Base-by-base conservation (phyloP, 148 eudicot genomes). In the Vaccinium corymbosum region DNA sequence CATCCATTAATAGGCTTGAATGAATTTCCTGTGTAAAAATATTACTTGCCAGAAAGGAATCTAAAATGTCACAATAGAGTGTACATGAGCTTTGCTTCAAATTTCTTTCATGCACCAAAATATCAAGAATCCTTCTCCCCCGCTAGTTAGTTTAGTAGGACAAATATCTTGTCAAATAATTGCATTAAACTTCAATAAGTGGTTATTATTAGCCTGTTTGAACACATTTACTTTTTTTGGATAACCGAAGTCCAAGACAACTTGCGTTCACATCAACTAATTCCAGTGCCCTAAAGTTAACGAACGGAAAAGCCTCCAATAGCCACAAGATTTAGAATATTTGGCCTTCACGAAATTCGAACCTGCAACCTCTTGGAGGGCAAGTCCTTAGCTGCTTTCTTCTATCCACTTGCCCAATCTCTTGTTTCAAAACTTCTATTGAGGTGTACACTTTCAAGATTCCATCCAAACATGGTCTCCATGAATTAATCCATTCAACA, bases 131-230 rank as follows among this genome's bases (percentile, higher is more conserved):
- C 61, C 42, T 56, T 59, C 12, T 32, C 59, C 22, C 22, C 10
- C 71, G 3, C 71, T n/a, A 22, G 82, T 82, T 77, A 78, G 79
- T 71, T 78, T 62, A 57, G 85, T 82, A 14, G 73, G 87, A 70
- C 59, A 82, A 15, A 71, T 52, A 82, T 82, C 87, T 82, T 79
- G 59, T 78, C 87, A 78, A 32, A 82, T 86, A 78, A 86, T 86
- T 82, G 82, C 56, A 29, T 22, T 25, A 79, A 79, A 50, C 85
- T 79, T 86, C 48, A 78, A 70, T 42, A 22, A 27, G 79, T 70
- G 85, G 59, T 57, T 70, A 83, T 86, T 79, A 86, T 27, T 27
- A 50, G 46, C 85, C 49, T 79, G 76, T 50, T 84, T 66, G 52
- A 84, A 64, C 75, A 35, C 38, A 35, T 35, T 35, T 35, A 35